Conservation (phyloP, 192 early-diverging fungal species). For the Backusella tarrabulga region DNA sequence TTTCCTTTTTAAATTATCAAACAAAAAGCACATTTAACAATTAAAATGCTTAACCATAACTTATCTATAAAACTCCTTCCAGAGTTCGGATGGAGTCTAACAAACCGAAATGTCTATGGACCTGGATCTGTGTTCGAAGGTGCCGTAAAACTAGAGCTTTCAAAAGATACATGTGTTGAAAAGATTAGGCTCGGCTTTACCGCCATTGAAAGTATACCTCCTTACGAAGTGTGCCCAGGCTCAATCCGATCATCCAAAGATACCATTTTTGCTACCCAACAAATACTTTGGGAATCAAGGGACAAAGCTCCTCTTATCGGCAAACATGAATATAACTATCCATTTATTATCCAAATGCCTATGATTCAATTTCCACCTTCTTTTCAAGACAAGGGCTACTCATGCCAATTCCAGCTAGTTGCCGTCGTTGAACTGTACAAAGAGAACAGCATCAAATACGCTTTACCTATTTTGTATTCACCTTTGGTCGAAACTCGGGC, state of each 20-base stretch:
- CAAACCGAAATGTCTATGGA: conserved; percentile 16
- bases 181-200: neutral
- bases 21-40: neutral
- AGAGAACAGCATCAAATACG: neutral
- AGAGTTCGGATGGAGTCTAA: conserved; percentile 7
- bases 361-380: conserved; percentile 29
- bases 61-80: conserved; percentile 10
- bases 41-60: neutral
- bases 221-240: conserved; percentile 1
- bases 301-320: neutral
- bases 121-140: conserved; percentile 27
- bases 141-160: conserved; percentile 4
- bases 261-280: conserved; percentile 8
- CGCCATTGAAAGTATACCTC: neutral
- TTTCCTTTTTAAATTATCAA: neutral
- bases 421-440: conserved; percentile 2
- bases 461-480: conserved; percentile 8
- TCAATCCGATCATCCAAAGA: neutral
- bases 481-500: conserved; percentile 18
- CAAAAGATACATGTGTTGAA: neutral
- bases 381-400: neutral
- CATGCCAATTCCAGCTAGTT: conserved; percentile 3
- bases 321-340: conserved; percentile 9
- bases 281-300: neutral
- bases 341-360: conserved; percentile 21